These are phyloP conservation scores for Naematelia encephala DNA, from an alignment of 768 basidiomycete genomes.

Conservation along the genomic window DNA sequence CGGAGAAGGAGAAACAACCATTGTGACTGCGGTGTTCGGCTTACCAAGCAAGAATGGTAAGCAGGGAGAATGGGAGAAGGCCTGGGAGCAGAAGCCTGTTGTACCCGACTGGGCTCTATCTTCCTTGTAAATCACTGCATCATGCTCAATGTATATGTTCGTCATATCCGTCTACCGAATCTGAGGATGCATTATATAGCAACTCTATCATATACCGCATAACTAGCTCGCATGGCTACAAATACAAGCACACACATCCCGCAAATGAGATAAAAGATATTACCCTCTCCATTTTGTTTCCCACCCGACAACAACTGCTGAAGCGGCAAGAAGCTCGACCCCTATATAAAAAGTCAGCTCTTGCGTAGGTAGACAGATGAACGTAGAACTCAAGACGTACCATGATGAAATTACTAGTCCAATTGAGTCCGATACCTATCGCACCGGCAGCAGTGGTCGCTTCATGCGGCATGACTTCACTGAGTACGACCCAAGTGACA, in stretches of 20 bases:
- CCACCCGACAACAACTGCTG: conserved; percentile 31
- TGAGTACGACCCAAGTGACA: conserved; percentile 83
- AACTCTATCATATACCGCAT: conserved; percentile 7
- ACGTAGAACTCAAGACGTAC: not conserved
- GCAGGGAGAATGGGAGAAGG: conserved; percentile 23
- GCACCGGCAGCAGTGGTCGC: conserved; percentile 75
- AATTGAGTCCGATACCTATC: conserved; percentile 66
- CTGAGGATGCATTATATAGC: not conserved
- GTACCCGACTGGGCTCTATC: conserved; percentile 26
- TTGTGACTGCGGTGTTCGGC: conserved; percentile 66
- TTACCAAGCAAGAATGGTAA: conserved; percentile 51
- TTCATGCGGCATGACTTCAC: conserved; percentile 78
- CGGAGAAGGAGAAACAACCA: conserved; percentile 50
- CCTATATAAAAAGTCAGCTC: conserved; percentile 5
- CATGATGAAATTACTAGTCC: conserved; percentile 38
- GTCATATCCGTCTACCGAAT: not conserved
- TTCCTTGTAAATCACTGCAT: conserved; percentile 6
- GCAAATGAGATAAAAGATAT: conserved; percentile 37
- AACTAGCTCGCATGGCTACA: conserved; percentile 8
- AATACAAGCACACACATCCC: conserved; percentile 21
- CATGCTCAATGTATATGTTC: too few species aligned
- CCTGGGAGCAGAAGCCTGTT: conserved; percentile 40
- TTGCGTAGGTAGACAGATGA: not conserved
- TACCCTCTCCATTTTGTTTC: conserved; percentile 26
- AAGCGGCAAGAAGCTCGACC: conserved; percentile 33